Evolutionary conservation across 108 stramenopile genomes (phyloP).

Genomic region (Cylindrotheca fusiformis): DNA sequence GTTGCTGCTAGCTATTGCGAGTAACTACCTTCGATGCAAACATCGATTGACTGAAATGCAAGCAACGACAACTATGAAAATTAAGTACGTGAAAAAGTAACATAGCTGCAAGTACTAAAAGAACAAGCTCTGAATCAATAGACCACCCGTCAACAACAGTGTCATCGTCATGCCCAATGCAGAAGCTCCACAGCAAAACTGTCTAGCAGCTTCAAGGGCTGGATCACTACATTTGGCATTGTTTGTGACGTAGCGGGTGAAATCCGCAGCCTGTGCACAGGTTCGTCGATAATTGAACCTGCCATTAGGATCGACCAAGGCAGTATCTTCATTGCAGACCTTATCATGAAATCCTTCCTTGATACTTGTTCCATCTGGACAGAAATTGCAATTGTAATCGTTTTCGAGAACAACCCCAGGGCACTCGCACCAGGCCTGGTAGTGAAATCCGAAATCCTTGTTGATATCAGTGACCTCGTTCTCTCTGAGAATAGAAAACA

Average conservation of each 20-base stretch:
- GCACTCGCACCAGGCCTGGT: slow-evolving; percentile 21
- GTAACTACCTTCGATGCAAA: too few relatives aligned
- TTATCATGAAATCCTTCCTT: neutral
- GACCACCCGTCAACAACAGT: neutral
- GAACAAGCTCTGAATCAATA: neutral
- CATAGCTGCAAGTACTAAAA: too few relatives aligned
- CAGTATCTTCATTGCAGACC: neutral
- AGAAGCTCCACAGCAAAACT: neutral
- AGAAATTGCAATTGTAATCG: neutral
- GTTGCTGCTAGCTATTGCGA: too few relatives aligned
- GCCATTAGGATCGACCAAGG: neutral
- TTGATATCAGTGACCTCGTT: slow-evolving; percentile 7
- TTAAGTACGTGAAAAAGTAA: too few relatives aligned
- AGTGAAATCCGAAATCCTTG: slow-evolving; percentile 15
- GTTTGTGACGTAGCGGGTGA: neutral
- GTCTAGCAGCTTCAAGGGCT: neutral
- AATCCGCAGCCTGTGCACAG: neutral
- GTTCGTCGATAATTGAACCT: neutral
- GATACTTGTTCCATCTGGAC: neutral
- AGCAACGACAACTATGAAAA: too few relatives aligned
- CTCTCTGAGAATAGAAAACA: slow-evolving; percentile 15
- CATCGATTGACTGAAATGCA: too few relatives aligned
- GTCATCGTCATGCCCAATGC: neutral
- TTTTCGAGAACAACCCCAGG: slow-evolving; percentile 1
- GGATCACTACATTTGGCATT: neutral